A percentile compares a stretch with the other conserved stretches of the same genome.
phyloP scores from a whole-genome alignment of 108 stramenopile genomes.

The Fragilariopsis cylindrus region DNA sequence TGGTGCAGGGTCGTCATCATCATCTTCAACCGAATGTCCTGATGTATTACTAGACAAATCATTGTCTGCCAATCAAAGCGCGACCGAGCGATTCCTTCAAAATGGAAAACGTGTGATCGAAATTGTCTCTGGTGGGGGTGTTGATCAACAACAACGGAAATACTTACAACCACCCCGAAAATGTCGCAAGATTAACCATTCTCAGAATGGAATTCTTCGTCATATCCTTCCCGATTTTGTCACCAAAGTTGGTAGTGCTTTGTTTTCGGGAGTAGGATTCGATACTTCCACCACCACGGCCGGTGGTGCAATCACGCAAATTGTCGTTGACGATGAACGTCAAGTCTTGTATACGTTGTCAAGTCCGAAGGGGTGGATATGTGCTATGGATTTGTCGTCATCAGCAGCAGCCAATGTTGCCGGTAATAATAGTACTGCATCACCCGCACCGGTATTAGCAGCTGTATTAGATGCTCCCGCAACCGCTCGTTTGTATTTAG shows the following conservation, averaged over 20 bases:
- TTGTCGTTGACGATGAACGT: conserved; percentile 73
- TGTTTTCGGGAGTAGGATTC: conserved; percentile 48
- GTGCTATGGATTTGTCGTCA: conserved; percentile 63
- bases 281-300: conserved; percentile 44
- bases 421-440: not conserved
- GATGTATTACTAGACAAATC: conserved; percentile 25
- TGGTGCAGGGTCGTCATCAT: not conserved
- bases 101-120: conserved; percentile 63
- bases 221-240: conserved; percentile 69
- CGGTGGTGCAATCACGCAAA: conserved; percentile 74
- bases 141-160: not conserved
- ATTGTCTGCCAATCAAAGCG: conserved; percentile 10
- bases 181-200: conserved; percentile 83
- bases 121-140: conserved; percentile 20
- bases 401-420: conserved; percentile 11
- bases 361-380: conserved; percentile 67
- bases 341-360: conserved; percentile 71
- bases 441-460: conserved; percentile 25
- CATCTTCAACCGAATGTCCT: conserved; percentile 19
- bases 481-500: conserved; percentile 75
- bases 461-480: conserved; percentile 59
- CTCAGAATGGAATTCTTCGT: conserved; percentile 36
- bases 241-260: conserved; percentile 32
- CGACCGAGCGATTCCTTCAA: conserved; percentile 16
- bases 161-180: conserved; percentile 56